Evolutionary conservation across 1,284 basidiomycete species (phyloP), one percentile per base, ranked within the genome.

Genomic region (Microbotryomycetes sp.): DNA sequence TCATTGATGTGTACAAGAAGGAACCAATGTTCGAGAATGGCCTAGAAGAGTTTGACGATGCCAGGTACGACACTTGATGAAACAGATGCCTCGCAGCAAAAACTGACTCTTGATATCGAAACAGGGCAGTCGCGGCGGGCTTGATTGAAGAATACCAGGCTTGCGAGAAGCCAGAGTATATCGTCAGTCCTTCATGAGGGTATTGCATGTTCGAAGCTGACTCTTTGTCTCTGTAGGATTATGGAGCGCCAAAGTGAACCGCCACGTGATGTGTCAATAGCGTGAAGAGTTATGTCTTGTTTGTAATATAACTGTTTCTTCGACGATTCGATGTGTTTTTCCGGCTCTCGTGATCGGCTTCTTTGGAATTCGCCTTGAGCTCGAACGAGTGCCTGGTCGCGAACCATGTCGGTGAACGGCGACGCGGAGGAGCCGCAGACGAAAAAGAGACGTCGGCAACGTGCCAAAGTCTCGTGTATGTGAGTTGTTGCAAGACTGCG

Each of bases 1-100:
- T 97, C 76, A 76, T 99, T 77, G 92, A 97, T 61, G 89, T 92
- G 75, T 99, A 98, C 80, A 96, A 94, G 79, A 92, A 92, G 73
- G 92, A 97, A 76, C 86, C 87, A 73, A 87, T 93, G 80, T 96
- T 97, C 73, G 85, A 88, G 75, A 87, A 93, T 73, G 85, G 86
- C 3, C 76, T 96, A 65, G 89, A 91, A 67, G 91, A 97, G 76
- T 97, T 97, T 76, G 91, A 97, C 72, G 91, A 94, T 76, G 88
- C 92, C 24, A 82, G 89, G 89, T 88, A 26, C 28, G 70, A 48
- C 18, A 18, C 18, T 41, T 41, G 9, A 11, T 9, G 9, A 9
- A 11, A 41, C 18, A 41, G 9, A 9, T 9, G 35, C 11, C 9
- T 11, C 18, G 9, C 35, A 41, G 18, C 9, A 11, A 18, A 5